phyloP scores from a whole-genome alignment of 305 asterid genomes.

The Fraxinus nigra region DNA sequence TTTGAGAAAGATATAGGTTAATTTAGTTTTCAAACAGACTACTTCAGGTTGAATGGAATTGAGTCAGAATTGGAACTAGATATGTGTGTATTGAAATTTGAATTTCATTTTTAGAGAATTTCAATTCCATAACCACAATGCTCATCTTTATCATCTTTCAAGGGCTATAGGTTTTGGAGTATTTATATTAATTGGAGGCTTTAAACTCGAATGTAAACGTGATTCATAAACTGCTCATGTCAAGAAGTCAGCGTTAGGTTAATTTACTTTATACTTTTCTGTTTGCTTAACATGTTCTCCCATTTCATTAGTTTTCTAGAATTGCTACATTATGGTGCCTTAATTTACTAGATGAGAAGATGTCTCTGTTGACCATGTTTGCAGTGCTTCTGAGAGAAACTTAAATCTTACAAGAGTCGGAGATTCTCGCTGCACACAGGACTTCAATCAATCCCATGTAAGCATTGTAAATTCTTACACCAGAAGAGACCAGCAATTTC shows the following conservation, averaged over 20 bases:
- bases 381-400: constrained; percentile 50
- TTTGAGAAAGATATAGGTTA: neutral
- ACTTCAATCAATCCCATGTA: constrained; percentile 34
- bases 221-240: neutral
- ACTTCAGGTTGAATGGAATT: neutral
- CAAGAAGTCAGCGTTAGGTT: neutral
- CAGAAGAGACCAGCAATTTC: neutral
- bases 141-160: neutral
- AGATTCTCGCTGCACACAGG: constrained; percentile 17
- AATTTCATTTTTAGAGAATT: neutral
- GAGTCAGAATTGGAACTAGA: neutral
- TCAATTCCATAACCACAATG: neutral
- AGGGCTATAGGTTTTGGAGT: neutral
- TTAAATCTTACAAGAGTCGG: constrained; percentile 26
- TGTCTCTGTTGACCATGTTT: constrained; percentile 10
- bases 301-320: neutral
- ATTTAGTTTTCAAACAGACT: neutral
- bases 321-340: neutral
- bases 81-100: neutral
- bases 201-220: neutral
- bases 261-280: neutral
- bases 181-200: neutral
- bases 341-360: neutral
- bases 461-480: constrained; percentile 6
- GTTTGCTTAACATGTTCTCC: neutral